Base-by-base conservation (phyloP, 2,329 filamentous ascomycete species). In the Ophiostoma perfectum region DNA sequence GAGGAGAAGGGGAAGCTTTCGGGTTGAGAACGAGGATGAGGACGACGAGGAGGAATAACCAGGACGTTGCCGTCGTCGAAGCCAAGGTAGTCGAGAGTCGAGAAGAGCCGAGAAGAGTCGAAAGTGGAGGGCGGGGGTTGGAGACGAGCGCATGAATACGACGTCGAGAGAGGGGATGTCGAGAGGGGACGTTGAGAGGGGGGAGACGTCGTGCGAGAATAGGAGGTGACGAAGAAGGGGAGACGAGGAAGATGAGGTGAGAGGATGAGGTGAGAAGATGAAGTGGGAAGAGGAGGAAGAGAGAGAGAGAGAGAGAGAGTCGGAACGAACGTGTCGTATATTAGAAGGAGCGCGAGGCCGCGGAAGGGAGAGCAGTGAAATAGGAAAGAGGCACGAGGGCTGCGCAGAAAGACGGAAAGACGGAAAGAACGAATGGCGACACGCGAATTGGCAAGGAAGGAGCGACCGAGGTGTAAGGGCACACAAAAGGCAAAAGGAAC, bases 301-400 rank as follows among this genome's bases (percentile, higher is more conserved):
- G 52, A 58, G 12, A 18, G 52, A 27, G n/a, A 3, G 52, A 58
- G 8, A 14, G 27, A 5, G 52, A 38, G 16, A 6, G 55, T 16
- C 45, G 38, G 41, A 39, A 67, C 58, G 41, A 60, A 69, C 18
- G 52, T 27, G 18, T 27, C 18, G 52, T 27, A 27, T 27, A 27
- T 36, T 9, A 27, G 47, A 63, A 63, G 38, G 38, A 42, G 16
- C 6, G 47, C 12, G 16, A 11, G 47, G 45, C 49, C 16, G 18
- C 6, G n/a, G 49, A 18, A 27, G 49, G 60, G 64, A 65, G 69
- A 42, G 41, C 52, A 67, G 62, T 67, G 62, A 66, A 60, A 65
- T 52, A 67, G 39, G 58, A 65, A 62, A 68, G 69, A 66, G 66
- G 66, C 68, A 65, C 16, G n/a, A 68, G 64, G 67, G 27, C 27